Conservation (phyloP, 495 filamentous ascomycete species). For the Pseudoneurospora amorphoporcata region DNA sequence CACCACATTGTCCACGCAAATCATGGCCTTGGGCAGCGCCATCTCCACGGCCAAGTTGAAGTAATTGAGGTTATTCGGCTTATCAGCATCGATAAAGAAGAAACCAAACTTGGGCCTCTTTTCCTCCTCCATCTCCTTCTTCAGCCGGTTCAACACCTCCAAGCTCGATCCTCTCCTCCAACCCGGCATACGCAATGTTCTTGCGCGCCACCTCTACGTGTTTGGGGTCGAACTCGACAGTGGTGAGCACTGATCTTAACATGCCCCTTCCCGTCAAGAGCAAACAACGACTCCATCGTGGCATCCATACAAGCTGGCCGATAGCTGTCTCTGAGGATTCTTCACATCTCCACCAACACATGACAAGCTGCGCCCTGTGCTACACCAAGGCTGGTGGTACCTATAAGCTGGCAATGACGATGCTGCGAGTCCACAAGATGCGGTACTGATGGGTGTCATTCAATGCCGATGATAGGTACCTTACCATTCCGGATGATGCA, state of each 20-base stretch:
- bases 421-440: not conserved
- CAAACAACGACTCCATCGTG: not conserved
- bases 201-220: slow-evolving; percentile 32
- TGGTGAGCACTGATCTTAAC: slow-evolving; percentile 22
- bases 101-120: slow-evolving; percentile 38
- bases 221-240: slow-evolving; percentile 32
- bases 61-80: slow-evolving; percentile 38
- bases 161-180: slow-evolving; percentile 32
- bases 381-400: not conserved
- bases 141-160: slow-evolving; percentile 33
- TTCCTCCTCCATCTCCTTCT: slow-evolving; percentile 33
- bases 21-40: slow-evolving; percentile 22
- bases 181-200: slow-evolving; percentile 28
- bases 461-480: not conserved
- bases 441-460: not conserved
- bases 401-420: not conserved
- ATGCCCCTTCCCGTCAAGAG: not conserved
- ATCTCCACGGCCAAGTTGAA: slow-evolving; percentile 36
- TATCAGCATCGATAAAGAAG: slow-evolving; percentile 43
- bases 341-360: not conserved
- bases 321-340: not conserved
- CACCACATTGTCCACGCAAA: slow-evolving; percentile 44
- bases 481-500: not conserved
- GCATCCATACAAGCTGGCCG: not conserved
- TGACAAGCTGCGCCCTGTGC: not conserved